Evolutionary conservation across 2,329 filamentous ascomycete genomes (phyloP), one percentile per base, ranked within the genome.

Genomic region (Macroventuria anomochaeta): DNA sequence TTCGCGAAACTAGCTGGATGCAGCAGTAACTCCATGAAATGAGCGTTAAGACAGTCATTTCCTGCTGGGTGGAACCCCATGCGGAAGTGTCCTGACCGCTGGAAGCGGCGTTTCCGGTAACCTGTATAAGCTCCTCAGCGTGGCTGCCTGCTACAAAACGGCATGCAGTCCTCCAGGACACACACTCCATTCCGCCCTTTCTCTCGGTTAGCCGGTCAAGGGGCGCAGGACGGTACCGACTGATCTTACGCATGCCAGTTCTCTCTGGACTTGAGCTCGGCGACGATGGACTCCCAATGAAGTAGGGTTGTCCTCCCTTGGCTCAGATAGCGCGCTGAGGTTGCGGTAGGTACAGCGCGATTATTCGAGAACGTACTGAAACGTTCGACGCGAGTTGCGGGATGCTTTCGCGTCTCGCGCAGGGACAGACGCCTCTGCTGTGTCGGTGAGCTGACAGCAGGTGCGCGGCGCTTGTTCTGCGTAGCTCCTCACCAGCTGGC

Each of bases 1-100:
- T 40, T 50, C 46, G 43, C 46, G 49, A 46, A 50, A 52, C 62
- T 64, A 66, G 51, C 60, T 57, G 32, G n/a, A 57, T 57, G 41
- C 26, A 59, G 57, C 50, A 43, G 55, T 46, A 40, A 57, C 23
- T 43, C 53, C 51, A 64, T 61, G 55, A 46, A 53, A 41, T 53
- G 36, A 52, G 46, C 53, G 33, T 41, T 50, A 39, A 53, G 49
- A 58, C 55, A 52, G 46, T 48, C 56, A 44, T 52, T 48, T 49
- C 38, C 34, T 29, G 37, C 41, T 48, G 31, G 29, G 32, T 25
- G 34, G 17, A 37, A 38, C 21, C 31, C 49, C 48, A 51, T 36
- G 48, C 46, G 39, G 48, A 32, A 28, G 31, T 38, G 25, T 40
- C 17, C 39, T 32, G 43, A 46, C 38, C 31, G 53, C 46, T 49